Percentiles rank a stretch among this genome's conserved stretches.
Evolutionary conservation across 2,329 filamentous ascomycete species (phyloP).

Genomic region (Sporothrix mexicana): DNA sequence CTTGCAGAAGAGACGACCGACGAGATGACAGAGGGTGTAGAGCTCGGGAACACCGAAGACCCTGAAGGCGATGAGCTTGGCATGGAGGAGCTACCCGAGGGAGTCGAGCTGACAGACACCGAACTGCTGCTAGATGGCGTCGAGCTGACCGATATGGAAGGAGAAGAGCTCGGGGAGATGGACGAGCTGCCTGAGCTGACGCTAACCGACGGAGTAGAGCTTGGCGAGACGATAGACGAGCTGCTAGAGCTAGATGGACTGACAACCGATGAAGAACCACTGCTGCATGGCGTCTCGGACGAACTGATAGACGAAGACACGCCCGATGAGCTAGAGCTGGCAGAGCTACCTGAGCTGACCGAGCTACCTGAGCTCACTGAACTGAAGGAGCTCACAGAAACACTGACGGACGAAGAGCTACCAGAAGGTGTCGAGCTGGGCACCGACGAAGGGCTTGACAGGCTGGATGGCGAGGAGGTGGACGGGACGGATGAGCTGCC

Average conservation of each 20-base stretch:
- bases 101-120: neutral
- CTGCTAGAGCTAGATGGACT: neutral
- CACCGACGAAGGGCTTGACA: neutral
- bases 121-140: no score
- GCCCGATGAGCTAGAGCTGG: no score
- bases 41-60: neutral
- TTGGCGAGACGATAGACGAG: neutral
- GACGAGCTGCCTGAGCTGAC: neutral
- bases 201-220: neutral
- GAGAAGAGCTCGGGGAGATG: neutral
- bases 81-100: neutral
- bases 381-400: neutral
- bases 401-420: neutral
- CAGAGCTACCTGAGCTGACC: neutral
- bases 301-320: no score
- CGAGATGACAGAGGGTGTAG: neutral
- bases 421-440: neutral
- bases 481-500: neutral
- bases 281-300: neutral
- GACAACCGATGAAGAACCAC: neutral
- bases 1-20: neutral
- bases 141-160: neutral
- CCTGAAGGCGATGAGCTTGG: neutral
- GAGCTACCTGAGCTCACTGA: neutral
- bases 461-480: no score